Percentiles rank a stretch among this genome's conserved stretches.
These are phyloP conservation scores for Stentor coeruleus DNA, from an alignment of 73 alveolate species.

Conservation along the genomic window DNA sequence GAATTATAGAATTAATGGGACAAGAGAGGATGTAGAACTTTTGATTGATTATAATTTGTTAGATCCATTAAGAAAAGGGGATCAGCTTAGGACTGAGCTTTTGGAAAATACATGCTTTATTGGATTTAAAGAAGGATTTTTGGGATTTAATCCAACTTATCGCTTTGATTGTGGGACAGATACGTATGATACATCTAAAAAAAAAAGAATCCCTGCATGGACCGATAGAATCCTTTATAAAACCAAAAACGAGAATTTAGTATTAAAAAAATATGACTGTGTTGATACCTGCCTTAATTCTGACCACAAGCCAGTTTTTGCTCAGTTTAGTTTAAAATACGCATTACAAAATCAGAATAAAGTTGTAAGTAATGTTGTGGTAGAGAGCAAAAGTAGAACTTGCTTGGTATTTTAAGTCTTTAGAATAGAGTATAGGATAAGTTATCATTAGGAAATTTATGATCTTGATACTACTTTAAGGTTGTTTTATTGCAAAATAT, in stretches of 20 bases:
- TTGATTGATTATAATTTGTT: constrained; percentile 31
- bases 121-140: constrained; percentile 76
- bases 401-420: not conserved
- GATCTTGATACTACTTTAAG: too few relatives aligned
- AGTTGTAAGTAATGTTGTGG: not conserved
- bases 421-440: too few relatives aligned
- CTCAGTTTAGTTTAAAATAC: constrained; percentile 3
- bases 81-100: constrained; percentile 25
- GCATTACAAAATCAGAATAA: not conserved
- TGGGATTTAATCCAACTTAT: constrained; percentile 84
- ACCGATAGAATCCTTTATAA: constrained; percentile 80
- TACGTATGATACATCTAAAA: constrained; percentile 42
- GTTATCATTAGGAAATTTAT: too few relatives aligned
- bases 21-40: constrained; percentile 34
- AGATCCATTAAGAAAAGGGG: constrained; percentile 37
- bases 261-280: constrained; percentile 40
- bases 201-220: constrained; percentile 81
- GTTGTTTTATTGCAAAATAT: too few relatives aligned
- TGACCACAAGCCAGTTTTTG: constrained; percentile 64
- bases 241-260: constrained; percentile 33
- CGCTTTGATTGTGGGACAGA: constrained; percentile 53
- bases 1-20: constrained; percentile 71
- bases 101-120: not conserved
- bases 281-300: constrained; percentile 21
- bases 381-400: not conserved